These are phyloP conservation scores for Pseudogymnoascus sp. DNA, from an alignment of 2,329 filamentous ascomycete genomes.

Conservation along the genomic window DNA sequence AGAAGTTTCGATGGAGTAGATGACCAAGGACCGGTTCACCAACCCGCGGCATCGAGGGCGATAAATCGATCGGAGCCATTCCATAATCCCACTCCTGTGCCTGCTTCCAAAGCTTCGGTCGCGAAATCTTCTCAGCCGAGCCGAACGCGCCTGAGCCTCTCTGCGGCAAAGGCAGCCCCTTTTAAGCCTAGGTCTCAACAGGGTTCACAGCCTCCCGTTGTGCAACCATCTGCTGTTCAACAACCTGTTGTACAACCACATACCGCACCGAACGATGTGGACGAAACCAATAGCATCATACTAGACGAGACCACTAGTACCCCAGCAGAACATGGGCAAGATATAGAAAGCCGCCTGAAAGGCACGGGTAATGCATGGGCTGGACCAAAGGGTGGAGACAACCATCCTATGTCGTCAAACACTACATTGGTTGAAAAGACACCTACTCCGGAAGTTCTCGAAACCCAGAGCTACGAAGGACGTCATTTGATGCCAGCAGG, in stretches of 20 bases:
- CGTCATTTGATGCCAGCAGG: background rate
- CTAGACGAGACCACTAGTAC: background rate
- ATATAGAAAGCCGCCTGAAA: conserved; percentile 5
- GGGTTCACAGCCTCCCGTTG: background rate
- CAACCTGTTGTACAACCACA: background rate
- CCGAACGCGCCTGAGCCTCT: conserved; percentile 27
- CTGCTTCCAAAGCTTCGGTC: background rate
- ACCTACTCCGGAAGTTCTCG: background rate
- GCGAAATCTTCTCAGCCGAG: background rate
- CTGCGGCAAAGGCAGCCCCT: conserved; percentile 31
- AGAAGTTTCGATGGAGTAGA: conserved; percentile 10
- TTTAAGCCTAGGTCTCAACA: conserved; percentile 26
- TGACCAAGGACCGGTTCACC: background rate
- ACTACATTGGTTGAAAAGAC: background rate
- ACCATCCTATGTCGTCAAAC: background rate
- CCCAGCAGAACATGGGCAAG: background rate
- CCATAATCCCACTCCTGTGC: background rate
- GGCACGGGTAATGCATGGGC: background rate
- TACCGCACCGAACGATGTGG: background rate
- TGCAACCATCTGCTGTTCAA: background rate
- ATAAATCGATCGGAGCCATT: conserved; percentile 14
- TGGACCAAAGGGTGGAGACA: background rate
- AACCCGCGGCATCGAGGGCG: background rate
- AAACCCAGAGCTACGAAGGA: background rate
- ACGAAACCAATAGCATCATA: background rate